These are phyloP conservation scores for Penicillium dipodomyicola DNA, from an alignment of 495 filamentous ascomycete genomes.

Conservation along the genomic window DNA sequence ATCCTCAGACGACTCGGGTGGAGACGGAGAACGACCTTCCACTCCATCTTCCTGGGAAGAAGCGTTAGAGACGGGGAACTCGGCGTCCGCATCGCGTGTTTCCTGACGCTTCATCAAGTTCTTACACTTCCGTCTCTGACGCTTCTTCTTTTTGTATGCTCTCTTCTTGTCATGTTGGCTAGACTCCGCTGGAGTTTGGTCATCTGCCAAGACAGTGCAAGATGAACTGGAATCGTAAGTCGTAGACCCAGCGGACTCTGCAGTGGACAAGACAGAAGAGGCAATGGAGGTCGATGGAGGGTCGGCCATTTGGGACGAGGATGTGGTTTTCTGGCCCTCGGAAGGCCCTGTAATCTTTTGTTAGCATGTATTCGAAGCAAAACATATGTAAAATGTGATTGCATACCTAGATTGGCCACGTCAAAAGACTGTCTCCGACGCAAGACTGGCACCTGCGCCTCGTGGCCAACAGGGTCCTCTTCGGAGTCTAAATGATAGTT, in stretches of 20 bases:
- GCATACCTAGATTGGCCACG: slow-evolving; percentile 1
- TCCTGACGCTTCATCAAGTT: background rate
- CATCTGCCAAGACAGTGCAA: background rate
- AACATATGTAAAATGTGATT: background rate
- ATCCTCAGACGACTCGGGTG: background rate
- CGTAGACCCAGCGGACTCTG: background rate
- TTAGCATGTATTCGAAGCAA: background rate
- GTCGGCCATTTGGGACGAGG: background rate
- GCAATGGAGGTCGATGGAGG: background rate
- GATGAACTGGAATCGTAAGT: background rate
- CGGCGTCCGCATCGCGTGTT: background rate
- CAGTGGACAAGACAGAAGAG: background rate
- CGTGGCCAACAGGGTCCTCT: background rate
- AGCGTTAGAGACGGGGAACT: background rate
- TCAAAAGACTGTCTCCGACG: background rate
- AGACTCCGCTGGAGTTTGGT: background rate
- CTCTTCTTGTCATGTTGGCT: background rate
- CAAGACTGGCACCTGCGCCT: background rate
- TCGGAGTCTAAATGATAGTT: slow-evolving; percentile 6
- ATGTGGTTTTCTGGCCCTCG: background rate
- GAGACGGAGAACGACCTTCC: slow-evolving; percentile 2
- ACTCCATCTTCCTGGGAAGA: background rate
- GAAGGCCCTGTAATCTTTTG: background rate
- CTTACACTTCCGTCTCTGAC: background rate
- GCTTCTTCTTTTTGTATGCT: background rate